Conservation (phyloP, 1,284 basidiomycete species). For the Trichosporon faecale region DNA sequence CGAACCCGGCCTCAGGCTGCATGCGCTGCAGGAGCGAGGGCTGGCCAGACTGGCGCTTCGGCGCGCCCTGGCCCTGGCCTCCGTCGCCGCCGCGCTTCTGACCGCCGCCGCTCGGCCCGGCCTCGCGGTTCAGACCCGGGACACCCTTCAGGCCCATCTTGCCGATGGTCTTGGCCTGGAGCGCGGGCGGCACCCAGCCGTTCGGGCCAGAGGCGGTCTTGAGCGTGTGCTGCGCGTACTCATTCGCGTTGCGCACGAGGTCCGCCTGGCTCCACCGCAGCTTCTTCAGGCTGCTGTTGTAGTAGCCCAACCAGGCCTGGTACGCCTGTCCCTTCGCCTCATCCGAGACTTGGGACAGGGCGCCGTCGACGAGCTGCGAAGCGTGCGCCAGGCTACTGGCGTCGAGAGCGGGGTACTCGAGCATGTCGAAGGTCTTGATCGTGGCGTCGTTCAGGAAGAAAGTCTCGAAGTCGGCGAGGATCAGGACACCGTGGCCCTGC, state of each 20-base stretch:
- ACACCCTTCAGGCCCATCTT: constrained; percentile 63
- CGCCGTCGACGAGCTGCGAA: constrained; percentile 36
- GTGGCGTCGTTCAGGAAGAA: constrained; percentile 58
- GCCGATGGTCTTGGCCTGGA: constrained; percentile 59
- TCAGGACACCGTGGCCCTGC: constrained; percentile 59
- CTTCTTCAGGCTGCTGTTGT: constrained; percentile 55
- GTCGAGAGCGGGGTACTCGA: constrained; percentile 31
- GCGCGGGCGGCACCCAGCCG: constrained; percentile 48
- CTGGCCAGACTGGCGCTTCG: background rate
- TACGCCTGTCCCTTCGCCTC: constrained; percentile 59
- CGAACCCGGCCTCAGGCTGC: constrained; percentile 21
- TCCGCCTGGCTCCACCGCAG: constrained; percentile 54
- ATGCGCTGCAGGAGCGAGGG: constrained; percentile 19
- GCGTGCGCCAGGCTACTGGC: constrained; percentile 19
- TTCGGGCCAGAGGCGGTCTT: constrained; percentile 52
- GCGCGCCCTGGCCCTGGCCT: constrained; percentile 12
- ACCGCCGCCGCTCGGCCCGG: background rate
- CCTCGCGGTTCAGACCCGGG: constrained; percentile 33
- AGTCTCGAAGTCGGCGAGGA: constrained; percentile 60
- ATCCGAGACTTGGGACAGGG: constrained; percentile 38
- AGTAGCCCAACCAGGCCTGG: constrained; percentile 61
- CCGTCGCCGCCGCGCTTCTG: constrained; percentile 1
- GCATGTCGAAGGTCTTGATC: constrained; percentile 55
- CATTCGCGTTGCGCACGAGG: constrained; percentile 56
- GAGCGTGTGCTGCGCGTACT: constrained; percentile 55